These are phyloP conservation scores for Hippophae tibetana DNA, from an alignment of 306 rosid species.

Conservation along the genomic window DNA sequence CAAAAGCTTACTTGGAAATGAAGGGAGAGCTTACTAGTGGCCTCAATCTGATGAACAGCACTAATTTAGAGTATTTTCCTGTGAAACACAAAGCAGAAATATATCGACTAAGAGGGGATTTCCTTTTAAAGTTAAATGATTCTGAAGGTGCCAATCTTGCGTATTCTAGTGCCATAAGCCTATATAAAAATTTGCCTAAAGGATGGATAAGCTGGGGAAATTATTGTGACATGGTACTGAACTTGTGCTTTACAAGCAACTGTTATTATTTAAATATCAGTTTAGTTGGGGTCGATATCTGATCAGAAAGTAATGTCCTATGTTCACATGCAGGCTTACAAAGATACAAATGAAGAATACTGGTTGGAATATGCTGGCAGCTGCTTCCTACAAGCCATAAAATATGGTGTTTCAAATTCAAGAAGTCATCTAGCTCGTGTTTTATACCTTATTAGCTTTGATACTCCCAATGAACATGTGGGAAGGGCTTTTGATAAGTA, in stretches of 20 bases:
- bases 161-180: conserved; percentile 78
- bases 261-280: conserved; percentile 16
- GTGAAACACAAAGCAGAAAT: conserved; percentile 91
- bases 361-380: conserved; percentile 97
- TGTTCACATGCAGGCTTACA: conserved; percentile 52
- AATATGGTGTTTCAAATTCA: conserved; percentile 83
- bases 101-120: conserved; percentile 83
- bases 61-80: conserved; percentile 92
- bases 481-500: conserved; percentile 91
- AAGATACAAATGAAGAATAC: conserved; percentile 76
- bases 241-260: conserved; percentile 15
- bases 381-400: conserved; percentile 95
- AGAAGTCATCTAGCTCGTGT: conserved; percentile 98
- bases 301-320: neutral
- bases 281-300: conserved; percentile 15
- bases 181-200: conserved; percentile 85
- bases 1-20: conserved; percentile 81
- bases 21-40: conserved; percentile 84
- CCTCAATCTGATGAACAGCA: conserved; percentile 76
- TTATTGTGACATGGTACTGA: conserved; percentile 84
- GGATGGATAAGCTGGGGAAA: conserved; percentile 99
- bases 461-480: conserved; percentile 79
- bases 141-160: conserved; percentile 67
- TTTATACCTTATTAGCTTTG: conserved; percentile 94
- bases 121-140: conserved; percentile 68